Evolutionary conservation across 1,139 yeast genomes (phyloP).

Genomic region (Yamadazyma conglobata): DNA sequence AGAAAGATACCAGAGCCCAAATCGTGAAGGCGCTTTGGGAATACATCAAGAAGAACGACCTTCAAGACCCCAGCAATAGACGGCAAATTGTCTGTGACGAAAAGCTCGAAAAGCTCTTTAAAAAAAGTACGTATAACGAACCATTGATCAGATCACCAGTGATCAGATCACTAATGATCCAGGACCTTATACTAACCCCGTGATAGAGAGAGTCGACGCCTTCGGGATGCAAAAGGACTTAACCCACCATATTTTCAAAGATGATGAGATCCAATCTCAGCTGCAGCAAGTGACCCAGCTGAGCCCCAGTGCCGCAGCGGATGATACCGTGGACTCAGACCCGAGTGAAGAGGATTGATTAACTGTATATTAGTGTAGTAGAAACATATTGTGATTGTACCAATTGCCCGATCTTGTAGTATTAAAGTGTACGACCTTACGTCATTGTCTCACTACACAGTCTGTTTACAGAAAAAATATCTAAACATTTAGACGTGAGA

Average conservation of each 20-base stretch:
- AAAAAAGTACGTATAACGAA: conserved; percentile 32
- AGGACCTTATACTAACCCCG: conserved; percentile 4
- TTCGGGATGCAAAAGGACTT: conserved; percentile 63
- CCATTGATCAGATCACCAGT: too few relatives aligned
- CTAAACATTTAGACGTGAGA: conserved; percentile 1
- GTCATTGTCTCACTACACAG: not conserved
- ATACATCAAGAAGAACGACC: conserved; percentile 58
- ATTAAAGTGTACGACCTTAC: too few relatives aligned
- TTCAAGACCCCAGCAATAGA: conserved; percentile 69
- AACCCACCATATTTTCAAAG: conserved; percentile 50
- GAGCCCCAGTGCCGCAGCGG: too few relatives aligned
- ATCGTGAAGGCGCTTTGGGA: conserved; percentile 73
- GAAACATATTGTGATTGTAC: too few relatives aligned
- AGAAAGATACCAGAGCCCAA: conserved; percentile 57
- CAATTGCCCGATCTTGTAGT: too few relatives aligned
- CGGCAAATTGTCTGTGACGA: conserved; percentile 71
- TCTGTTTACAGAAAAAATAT: too few relatives aligned
- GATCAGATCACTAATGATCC: too few relatives aligned
- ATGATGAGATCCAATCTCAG: conserved; percentile 27
- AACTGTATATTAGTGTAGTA: conserved; percentile 1
- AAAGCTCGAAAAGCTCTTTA: conserved; percentile 56
- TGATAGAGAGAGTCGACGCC: conserved; percentile 48
- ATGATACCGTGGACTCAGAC: too few relatives aligned
- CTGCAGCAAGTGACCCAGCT: not conserved
- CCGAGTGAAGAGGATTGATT: conserved; percentile 2